Conservation (phyloP, 371 early-diverging fungal species). For the Actinomortierella ambigua region DNA sequence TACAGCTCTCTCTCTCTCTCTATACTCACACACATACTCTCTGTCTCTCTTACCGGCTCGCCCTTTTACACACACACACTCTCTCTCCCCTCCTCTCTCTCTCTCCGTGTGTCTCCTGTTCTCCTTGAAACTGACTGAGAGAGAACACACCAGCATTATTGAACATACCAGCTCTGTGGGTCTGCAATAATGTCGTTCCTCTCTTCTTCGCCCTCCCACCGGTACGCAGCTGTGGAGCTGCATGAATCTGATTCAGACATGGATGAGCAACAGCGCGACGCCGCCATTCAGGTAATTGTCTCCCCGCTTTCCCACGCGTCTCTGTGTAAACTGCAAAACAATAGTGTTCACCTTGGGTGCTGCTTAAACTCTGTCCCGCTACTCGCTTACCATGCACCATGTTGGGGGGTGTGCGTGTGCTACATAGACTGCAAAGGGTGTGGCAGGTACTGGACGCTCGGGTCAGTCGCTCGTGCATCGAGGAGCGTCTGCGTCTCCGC, state of each 20-base stretch:
- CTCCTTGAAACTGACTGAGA: constrained; percentile 5
- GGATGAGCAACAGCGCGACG: no score
- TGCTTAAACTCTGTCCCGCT: no score
- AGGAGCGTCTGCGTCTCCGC: no score
- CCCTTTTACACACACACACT: background rate
- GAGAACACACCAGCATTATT: constrained; percentile 2
- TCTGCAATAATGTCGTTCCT: background rate
- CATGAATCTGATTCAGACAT: no score
- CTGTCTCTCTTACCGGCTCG: background rate
- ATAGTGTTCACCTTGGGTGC: no score
- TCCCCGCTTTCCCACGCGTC: no score
- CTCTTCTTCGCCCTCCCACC: background rate
- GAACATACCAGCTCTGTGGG: background rate
- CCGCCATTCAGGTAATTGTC: no score
- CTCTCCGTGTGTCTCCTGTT: background rate
- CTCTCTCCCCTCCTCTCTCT: background rate
- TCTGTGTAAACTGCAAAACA: no score
- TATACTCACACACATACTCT: background rate
- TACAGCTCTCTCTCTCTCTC: constrained; percentile 16
- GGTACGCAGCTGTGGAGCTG: background rate
- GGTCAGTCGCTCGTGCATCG: no score
- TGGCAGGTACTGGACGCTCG: background rate
- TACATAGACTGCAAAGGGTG: background rate
- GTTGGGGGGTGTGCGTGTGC: no score
- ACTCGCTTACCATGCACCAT: no score